phyloP scores from a whole-genome alignment of 768 basidiomycete genomes.

The Grammothele lineata region DNA sequence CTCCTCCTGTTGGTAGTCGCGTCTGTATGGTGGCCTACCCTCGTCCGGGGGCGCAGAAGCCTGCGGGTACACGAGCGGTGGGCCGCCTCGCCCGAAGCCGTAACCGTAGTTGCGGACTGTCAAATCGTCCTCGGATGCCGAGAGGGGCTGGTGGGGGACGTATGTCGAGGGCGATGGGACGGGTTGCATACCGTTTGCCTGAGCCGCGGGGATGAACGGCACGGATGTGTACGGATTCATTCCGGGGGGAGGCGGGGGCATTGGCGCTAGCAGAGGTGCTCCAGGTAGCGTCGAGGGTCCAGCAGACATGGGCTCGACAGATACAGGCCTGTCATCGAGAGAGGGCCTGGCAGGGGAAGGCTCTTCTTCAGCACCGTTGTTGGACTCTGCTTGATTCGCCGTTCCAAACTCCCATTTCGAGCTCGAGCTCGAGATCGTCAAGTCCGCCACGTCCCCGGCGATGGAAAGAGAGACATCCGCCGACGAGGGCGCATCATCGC shows the following conservation, averaged over 20 bases:
- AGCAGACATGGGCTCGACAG: too few species aligned
- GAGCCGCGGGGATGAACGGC: slow-evolving; percentile 4
- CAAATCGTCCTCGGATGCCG: slow-evolving; percentile 32
- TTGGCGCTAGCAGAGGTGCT: too few species aligned
- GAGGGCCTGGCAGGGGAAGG: background rate
- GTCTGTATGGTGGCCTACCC: slow-evolving; percentile 18
- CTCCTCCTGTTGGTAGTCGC: slow-evolving; percentile 26
- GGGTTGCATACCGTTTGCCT: slow-evolving; percentile 1
- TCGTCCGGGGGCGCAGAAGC: slow-evolving; percentile 22
- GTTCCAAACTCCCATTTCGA: slow-evolving; percentile 60
- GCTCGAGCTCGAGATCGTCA: slow-evolving; percentile 27
- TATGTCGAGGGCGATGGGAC: slow-evolving; percentile 12
- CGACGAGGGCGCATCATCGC: background rate
- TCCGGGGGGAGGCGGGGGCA: background rate
- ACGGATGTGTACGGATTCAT: slow-evolving; percentile 7
- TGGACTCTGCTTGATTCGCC: slow-evolving; percentile 26
- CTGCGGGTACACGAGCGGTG: slow-evolving; percentile 24
- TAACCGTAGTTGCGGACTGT: slow-evolving; percentile 61
- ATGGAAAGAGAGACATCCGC: too few species aligned
- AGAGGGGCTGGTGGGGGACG: slow-evolving; percentile 6
- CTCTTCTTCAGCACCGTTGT: background rate
- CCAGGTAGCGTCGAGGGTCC: too few species aligned
- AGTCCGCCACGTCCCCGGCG: slow-evolving; percentile 28
- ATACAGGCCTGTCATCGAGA: too few species aligned
- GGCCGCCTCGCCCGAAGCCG: slow-evolving; percentile 51